Base-by-base conservation (phyloP, 2,329 filamentous ascomycete species). In the Aspergillus sp. region DNA sequence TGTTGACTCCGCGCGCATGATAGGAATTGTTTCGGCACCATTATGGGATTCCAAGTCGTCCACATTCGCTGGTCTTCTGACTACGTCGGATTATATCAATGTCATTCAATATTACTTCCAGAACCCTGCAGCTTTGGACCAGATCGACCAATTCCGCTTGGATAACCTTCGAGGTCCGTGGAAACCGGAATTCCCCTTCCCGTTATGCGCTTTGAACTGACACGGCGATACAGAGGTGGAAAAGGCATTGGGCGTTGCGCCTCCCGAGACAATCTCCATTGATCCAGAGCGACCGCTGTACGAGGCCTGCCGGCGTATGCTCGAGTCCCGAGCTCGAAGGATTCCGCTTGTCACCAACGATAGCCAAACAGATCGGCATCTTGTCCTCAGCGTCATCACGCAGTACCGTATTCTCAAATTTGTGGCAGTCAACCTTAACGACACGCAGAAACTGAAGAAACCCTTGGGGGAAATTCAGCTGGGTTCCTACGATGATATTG, bases 31-130 rank as follows among this genome's bases (percentile, higher is more conserved):
- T 56, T 99, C 95, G 31, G 95, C 95, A 52, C 95, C 95, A 51
- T 81, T 99, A 64, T 99, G 95, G 95, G 93, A 99, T 75, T 97
- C 93, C 24, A 89, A 90, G 64, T 90, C 88, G 4, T 96, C 93
- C 24, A 91, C 90, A 37, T 99, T 98, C 75, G 95, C 93, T 41
- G 95, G 95, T 40, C 85, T 99, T 49, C 83, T 99, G 64, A 99
- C 95, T 27, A 95, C 92, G 62, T 96, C 92, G 60, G 95, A 99
- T 77, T 99, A 95, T 75, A 96, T 99, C 78, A 99, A 99, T 71
- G 89, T 99, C 57, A 96, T 99, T 41, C 93, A 98, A 74, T 99
- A 99, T 77, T 98, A 99, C 80, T 97, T 92, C 82, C 93, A 98
- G 76, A 96, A 95, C 67, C 95, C 93, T 2, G 91, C 96, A 65